Evolutionary conservation across 352 stramenopile genomes (phyloP).

Genomic region (Phytophthora pseudosyringae): DNA sequence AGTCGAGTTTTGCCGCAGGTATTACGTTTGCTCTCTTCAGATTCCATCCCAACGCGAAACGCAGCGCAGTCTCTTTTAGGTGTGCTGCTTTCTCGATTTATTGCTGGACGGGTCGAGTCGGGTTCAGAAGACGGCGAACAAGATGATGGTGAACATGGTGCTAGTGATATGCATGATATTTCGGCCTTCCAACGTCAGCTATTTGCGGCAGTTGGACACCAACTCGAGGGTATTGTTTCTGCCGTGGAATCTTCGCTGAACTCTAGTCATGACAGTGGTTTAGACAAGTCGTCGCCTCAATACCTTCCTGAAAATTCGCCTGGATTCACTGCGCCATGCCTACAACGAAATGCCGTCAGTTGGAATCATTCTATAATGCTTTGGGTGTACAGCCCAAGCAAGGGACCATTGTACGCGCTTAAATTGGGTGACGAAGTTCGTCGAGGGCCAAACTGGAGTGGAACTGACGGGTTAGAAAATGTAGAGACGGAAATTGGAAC

Average conservation of each 20-base stretch:
- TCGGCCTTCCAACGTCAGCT: conserved; percentile 73
- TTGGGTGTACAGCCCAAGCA: conserved; percentile 66
- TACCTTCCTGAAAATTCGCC: conserved; percentile 51
- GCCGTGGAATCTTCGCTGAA: conserved; percentile 20
- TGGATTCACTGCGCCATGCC: conserved; percentile 47
- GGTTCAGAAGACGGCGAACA: conserved; percentile 17
- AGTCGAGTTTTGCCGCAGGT: conserved; percentile 64
- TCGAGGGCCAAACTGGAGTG: conserved; percentile 57
- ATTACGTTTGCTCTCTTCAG: conserved; percentile 56
- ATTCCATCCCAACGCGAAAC: conserved; percentile 48
- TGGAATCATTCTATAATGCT: conserved; percentile 86
- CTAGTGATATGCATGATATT: conserved; percentile 38
- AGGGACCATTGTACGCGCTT: conserved; percentile 53
- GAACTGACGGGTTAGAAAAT: conserved; percentile 26
- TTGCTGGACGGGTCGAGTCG: conserved; percentile 40
- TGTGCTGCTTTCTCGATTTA: conserved; percentile 70
- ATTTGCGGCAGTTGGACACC: conserved; percentile 67
- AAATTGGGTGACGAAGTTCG: conserved; percentile 76
- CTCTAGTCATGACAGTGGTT: background rate
- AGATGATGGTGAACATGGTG: conserved; percentile 5
- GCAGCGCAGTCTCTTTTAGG: conserved; percentile 64
- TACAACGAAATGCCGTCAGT: conserved; percentile 37
- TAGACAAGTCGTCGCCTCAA: conserved; percentile 20
- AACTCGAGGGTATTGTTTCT: conserved; percentile 62
- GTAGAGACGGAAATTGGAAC: conserved; percentile 38